A percentile compares a stretch with the other conserved stretches of the same genome.
phyloP scores from a whole-genome alignment of 2,329 filamentous ascomycete species.

The Cercospora janseana region DNA sequence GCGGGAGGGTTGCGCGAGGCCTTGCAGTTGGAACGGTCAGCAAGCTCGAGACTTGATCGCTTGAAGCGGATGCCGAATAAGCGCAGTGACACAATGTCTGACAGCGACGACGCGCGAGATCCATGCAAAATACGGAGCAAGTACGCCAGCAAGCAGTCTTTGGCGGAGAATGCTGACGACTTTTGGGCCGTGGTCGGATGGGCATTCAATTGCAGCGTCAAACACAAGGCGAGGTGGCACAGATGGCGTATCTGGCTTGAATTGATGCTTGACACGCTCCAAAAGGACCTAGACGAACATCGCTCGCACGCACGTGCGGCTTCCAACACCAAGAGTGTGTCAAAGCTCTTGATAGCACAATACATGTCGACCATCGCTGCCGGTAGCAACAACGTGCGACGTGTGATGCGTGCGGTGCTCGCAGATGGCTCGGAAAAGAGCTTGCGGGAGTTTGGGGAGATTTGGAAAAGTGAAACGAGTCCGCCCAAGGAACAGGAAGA shows the following conservation, averaged over 20 bases:
- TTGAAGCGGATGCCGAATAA: slow-evolving; percentile 24
- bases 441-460: slow-evolving; percentile 58
- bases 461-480: slow-evolving; percentile 66
- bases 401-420: slow-evolving; percentile 65
- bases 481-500: slow-evolving; percentile 47
- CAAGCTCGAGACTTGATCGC: slow-evolving; percentile 10
- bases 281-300: slow-evolving; percentile 65
- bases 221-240: slow-evolving; percentile 71
- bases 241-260: slow-evolving; percentile 79
- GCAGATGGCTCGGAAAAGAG: slow-evolving; percentile 59
- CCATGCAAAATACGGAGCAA: slow-evolving; percentile 57
- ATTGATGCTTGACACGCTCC: slow-evolving; percentile 74
- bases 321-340: slow-evolving; percentile 38
- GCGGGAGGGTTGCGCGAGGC: slow-evolving; percentile 68
- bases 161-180: slow-evolving; percentile 76
- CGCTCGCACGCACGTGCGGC: slow-evolving; percentile 22
- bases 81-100: slow-evolving; percentile 3
- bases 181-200: slow-evolving; percentile 90
- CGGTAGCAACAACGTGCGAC: slow-evolving; percentile 45
- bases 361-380: slow-evolving; percentile 52
- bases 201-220: slow-evolving; percentile 85
- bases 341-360: slow-evolving; percentile 58
- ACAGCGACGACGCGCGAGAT: slow-evolving; percentile 35
- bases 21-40: slow-evolving; percentile 60
- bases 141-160: slow-evolving; percentile 61